Evolutionary conservation across 176 grass and related monocot species (phyloP), one percentile per base, ranked within the genome.

Genomic region (Calamus simplicifolius): DNA sequence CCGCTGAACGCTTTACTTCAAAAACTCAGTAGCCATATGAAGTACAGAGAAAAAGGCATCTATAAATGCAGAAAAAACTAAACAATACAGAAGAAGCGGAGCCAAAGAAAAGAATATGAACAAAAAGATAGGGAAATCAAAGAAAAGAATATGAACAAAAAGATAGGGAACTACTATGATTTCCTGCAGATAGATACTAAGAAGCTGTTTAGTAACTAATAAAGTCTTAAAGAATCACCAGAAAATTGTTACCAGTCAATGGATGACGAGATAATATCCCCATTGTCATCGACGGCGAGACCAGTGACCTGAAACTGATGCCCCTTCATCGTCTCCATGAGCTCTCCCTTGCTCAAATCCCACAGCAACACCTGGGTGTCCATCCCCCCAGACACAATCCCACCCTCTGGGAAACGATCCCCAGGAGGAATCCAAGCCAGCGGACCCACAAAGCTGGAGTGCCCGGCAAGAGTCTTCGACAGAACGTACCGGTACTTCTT

Each of bases 181-280:
- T 1, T 43, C 8, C 35, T 43, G 35, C 35, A 43, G 35, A 43
- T 43, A 12, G 7, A 43, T 43, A 10, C 35, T 2, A 43, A 43
- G 35, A 43, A 38, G 5, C 31, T 8, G 31, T 10, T 43, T 8
- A 10, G 12, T 8, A 43, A 5, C 7, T 43, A 43, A 43, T 43
- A 43, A 43, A 43, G 12, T 43, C 6, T 12, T 43, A 12, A 43
- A 12, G 35, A 43, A 43, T 12, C 35, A 43, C 8, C 35, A 43
- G 35, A 43, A 43, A 43, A 10, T 43, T 43, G 0, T 43, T 87
- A 97, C 93, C 87, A 91, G 66, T 97, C 93, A 62, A 97, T 75
- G 29, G 93, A 91, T 69, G 93, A 97, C 53, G 93, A 97, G 43
- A 97, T 88, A 16, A 91, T 82, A 56, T 97, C 93, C 4, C 93